phyloP scores from a whole-genome alignment of 2,329 filamentous ascomycete genomes.

The Cladosporium sp. region DNA sequence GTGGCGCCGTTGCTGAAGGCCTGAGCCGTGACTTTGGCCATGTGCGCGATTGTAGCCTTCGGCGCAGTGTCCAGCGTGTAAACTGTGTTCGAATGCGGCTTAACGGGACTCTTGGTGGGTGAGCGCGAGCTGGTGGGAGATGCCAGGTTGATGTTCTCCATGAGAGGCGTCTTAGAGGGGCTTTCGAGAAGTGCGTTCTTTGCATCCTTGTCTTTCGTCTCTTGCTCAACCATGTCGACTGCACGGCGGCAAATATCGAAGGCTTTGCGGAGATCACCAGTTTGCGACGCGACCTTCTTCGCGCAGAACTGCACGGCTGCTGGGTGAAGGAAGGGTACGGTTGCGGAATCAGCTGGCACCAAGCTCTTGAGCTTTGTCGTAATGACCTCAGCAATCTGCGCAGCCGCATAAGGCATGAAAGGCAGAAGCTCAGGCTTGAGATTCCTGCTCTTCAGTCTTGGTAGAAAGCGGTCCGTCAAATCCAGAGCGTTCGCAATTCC shows the following conservation, averaged over 20 bases:
- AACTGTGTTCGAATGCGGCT: conserved; percentile 22
- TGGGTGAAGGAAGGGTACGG: conserved; percentile 84
- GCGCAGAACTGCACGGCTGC: conserved; percentile 90
- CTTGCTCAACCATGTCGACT: conserved; percentile 80
- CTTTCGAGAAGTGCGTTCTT: conserved; percentile 48
- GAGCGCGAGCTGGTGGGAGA: conserved; percentile 43
- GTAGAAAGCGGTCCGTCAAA: conserved; percentile 88
- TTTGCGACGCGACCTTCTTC: conserved; percentile 90
- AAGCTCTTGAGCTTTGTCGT: conserved; percentile 73
- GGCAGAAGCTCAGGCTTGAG: conserved; percentile 83
- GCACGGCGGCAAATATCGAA: conserved; percentile 90
- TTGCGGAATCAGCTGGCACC: conserved; percentile 44
- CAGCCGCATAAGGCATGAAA: conserved; percentile 84
- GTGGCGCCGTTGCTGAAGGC: conserved; percentile 84
- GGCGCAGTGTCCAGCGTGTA: conserved; percentile 76
- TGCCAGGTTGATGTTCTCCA: conserved; percentile 73
- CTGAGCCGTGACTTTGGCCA: conserved; percentile 83
- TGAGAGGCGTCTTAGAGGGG: conserved; percentile 69
- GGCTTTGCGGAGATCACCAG: conserved; percentile 86
- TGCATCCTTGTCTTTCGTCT: conserved; percentile 69
- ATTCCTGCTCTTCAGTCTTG: conserved; percentile 85
- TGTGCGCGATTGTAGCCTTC: conserved; percentile 79
- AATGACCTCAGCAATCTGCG: conserved; percentile 82
- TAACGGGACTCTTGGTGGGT: conserved; percentile 31
- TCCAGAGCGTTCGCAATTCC: conserved; percentile 96